Base-by-base conservation (phyloP, 495 filamentous ascomycete genomes). In the Saxophila tyrrhenica region DNA sequence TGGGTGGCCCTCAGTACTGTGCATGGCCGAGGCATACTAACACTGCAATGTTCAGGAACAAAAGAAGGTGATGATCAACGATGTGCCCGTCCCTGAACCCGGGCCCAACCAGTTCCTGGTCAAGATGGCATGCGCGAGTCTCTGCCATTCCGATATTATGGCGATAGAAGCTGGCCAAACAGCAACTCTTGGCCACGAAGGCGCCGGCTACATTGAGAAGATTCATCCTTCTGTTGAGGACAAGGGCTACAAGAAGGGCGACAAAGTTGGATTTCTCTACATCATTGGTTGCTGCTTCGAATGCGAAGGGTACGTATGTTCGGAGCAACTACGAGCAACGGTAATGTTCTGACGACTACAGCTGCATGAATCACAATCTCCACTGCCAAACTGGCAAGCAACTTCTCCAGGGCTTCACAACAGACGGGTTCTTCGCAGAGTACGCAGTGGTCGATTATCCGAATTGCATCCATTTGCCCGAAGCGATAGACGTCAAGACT, bases 341-440 rank as follows among this genome's bases (percentile, higher is more conserved):
- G 5, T 7, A 7, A 13, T 13, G 7, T 35, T 7, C 29, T 35
- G 13, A 35, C 29, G 13, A 13, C 29, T 7, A 5, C 13, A 35
- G 62, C 23, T 72, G 69, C 60, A 50, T 59, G 58, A 57, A 68
- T 3, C 68, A 72, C 42, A 70, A 70, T 47, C n/a, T 66, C 49
- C 61, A 54, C 19, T 71, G 68, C 56, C 55, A 65, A 48, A 67
- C 60, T 11, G 64, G 64, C 15, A 67, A 68, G 15, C 59, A 64
- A 35, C 56, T 56, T 24, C 61, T 70, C 20, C 68, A 72, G 50
- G 69, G 69, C 0, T 69, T 72, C 24, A 54, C 53, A 11, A 65
- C 66, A 2, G 68, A 69, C 43, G 69, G 69, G 10, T 70, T 65
- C 51, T 72, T 72, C 54, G 62, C 64, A 2, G 69, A 72, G 46